phyloP scores from a whole-genome alignment of 441 rosid genomes.

The Rhodomyrtus psidioides region DNA sequence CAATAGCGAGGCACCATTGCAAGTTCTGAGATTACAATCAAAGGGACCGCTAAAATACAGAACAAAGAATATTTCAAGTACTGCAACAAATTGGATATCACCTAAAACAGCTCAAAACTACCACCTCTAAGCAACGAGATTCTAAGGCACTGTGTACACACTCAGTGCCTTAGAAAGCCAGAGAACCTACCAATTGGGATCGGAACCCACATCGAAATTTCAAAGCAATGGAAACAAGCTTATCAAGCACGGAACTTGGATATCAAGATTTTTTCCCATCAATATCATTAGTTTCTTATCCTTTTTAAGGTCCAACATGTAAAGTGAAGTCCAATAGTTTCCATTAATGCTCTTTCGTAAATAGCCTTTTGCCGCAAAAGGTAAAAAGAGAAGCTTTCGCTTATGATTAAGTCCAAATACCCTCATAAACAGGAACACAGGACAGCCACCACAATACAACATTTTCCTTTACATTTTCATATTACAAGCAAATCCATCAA shows the following conservation, averaged over 20 bases:
- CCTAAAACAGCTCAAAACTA: too few relatives aligned
- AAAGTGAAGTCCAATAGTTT: background rate
- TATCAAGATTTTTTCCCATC: conserved; percentile 28
- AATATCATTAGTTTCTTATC: conserved; percentile 9
- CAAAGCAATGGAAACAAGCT: too few relatives aligned
- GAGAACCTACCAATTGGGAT: conserved; percentile 12
- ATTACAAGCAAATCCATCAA: background rate
- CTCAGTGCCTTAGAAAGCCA: conserved; percentile 24
- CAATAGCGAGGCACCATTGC: too few relatives aligned
- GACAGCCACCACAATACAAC: background rate
- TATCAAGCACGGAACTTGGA: conserved; percentile 51
- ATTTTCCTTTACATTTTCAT: background rate
- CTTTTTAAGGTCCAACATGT: conserved; percentile 24
- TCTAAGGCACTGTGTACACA: conserved; percentile 1
- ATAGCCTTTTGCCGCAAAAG: background rate
- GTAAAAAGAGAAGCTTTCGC: background rate
- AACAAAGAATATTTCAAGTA: too few relatives aligned
- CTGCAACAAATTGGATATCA: too few relatives aligned
- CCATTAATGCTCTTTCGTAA: background rate
- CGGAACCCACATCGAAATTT: too few relatives aligned
- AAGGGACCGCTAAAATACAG: too few relatives aligned
- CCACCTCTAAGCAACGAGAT: too few relatives aligned
- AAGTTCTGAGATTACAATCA: too few relatives aligned
- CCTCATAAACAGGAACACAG: background rate
- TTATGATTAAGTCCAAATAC: background rate